Percentiles rank a stretch among this genome's conserved stretches.
Conservation (phyloP, 441 rosid genomes). For the Gossypium armourianum region DNA sequence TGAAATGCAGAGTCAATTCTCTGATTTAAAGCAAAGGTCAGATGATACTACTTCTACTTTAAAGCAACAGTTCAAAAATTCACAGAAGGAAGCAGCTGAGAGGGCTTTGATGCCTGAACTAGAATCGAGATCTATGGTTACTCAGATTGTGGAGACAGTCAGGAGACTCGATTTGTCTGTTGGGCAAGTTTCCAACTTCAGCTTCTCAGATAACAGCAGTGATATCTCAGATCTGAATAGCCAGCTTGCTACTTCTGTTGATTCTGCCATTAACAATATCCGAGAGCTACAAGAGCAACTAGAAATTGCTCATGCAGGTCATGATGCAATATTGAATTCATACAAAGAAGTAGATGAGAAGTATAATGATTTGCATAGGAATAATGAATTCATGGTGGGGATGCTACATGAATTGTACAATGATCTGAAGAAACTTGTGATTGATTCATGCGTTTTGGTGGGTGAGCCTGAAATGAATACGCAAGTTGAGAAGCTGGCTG, state of each 20-base stretch:
- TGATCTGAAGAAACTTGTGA: conserved; percentile 45
- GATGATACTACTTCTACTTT: conserved; percentile 37
- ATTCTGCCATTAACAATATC: conserved; percentile 46
- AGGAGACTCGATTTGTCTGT: conserved; percentile 47
- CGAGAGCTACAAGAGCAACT: conserved; percentile 50
- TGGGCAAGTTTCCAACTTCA: conserved; percentile 25
- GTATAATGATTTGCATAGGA: conserved; percentile 33
- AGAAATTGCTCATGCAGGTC: conserved; percentile 33
- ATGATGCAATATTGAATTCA: conserved; percentile 31
- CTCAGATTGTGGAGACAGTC: conserved; percentile 45
- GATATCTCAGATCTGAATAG: conserved; percentile 34
- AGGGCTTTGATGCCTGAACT: conserved; percentile 42
- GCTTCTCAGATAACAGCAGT: conserved; percentile 22
- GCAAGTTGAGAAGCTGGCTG: conserved; percentile 29
- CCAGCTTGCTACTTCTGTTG: conserved; percentile 40
- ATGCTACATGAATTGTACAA: conserved; percentile 35
- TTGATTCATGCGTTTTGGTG: conserved; percentile 31
- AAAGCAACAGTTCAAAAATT: conserved; percentile 41
- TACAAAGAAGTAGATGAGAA: conserved; percentile 46
- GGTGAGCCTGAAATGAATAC: conserved; percentile 24
- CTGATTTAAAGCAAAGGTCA: conserved; percentile 40
- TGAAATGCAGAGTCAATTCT: conserved; percentile 51
- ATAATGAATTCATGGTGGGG: conserved; percentile 34
- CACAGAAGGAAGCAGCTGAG: conserved; percentile 47
- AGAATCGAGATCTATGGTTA: conserved; percentile 37